Evolutionary conservation across 768 basidiomycete genomes (phyloP), one percentile per base, ranked within the genome.

Genomic region (Auricularia heimuer): DNA sequence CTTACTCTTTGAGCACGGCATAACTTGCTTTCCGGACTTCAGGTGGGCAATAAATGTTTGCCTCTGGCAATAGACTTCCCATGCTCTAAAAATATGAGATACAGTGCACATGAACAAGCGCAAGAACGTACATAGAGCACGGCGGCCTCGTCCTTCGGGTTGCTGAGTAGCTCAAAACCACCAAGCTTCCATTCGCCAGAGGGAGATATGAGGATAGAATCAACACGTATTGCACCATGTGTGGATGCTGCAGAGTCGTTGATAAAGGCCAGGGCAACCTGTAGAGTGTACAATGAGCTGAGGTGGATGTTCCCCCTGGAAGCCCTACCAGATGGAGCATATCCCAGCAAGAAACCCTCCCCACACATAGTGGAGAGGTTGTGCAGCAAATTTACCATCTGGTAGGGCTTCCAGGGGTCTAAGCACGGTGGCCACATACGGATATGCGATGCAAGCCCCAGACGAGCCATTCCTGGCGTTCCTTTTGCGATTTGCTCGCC

Each of bases 151-250:
- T 98, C 95, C 69, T 86, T 90, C 8, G 88, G 82, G 68, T 82
- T 91, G 69, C 92, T 94, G 67, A 97, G 74, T 0, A 96, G 76
- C 71, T 99, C 97, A 71, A 98, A 94, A 0, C 96, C 96, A 21
- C 92, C 95, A 7, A 99, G 78, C 71, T 92, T 92, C 97, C 96
- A 98, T 77, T 99, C 97, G 4, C 96, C 92, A 0, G 93, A 91
- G 0, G 89, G 87, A 0, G 96, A 93, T 62, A 97, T 85, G 72
- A 97, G 98, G 65, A 98, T 84, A 1, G 91, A 86, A 65, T 83
- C 81, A n/a, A 82, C 73, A 65, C 85, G 79, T 64, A 95, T 72
- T 68, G 87, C 90, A 24, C 93, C 94, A 69, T 97, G 94, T 0
- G 91, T 90, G 2, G 91, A 92, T 33, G 83, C 76, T 63, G 85